A percentile compares a stretch with the other conserved stretches of the same genome.
phyloP scores from a whole-genome alignment of 1,139 yeast species.

The Hyphopichia fennica region DNA sequence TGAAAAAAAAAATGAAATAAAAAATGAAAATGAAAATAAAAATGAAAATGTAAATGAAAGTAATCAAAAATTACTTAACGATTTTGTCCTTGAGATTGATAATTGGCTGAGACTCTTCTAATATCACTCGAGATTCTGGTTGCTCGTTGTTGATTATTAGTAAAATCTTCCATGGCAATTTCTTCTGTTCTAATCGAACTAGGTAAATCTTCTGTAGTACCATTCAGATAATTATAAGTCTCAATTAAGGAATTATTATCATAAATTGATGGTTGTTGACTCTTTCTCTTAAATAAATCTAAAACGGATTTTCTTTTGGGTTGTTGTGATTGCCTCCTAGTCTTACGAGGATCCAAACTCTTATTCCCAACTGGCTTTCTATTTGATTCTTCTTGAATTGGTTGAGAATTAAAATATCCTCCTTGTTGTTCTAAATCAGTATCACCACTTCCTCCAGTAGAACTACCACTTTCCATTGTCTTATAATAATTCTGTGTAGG shows the following conservation, averaged over 20 bases:
- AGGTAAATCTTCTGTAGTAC: slow-evolving; percentile 10
- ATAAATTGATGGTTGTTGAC: slow-evolving; percentile 18
- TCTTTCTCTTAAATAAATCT: slow-evolving; percentile 27
- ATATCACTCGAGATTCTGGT: slow-evolving; percentile 8
- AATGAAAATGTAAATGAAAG: background rate
- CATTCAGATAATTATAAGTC: slow-evolving; percentile 20
- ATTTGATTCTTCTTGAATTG: slow-evolving; percentile 7
- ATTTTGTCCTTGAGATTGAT: background rate
- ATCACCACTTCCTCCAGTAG: slow-evolving; percentile 1
- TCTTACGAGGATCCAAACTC: slow-evolving; percentile 1
- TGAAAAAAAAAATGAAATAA: background rate
- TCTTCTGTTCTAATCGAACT: slow-evolving; percentile 43
- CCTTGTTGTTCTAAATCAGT: slow-evolving; percentile 5
- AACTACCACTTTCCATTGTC: slow-evolving; percentile 1
- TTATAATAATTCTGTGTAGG: slow-evolving; percentile 3
- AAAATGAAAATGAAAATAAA: background rate
- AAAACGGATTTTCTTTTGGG: slow-evolving; percentile 22
- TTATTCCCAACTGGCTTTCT: slow-evolving; percentile 2
- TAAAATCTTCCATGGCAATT: slow-evolving; percentile 50
- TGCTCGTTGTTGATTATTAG: slow-evolving; percentile 17
- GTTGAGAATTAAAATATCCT: background rate
- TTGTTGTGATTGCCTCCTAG: background rate
- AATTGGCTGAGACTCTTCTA: slow-evolving; percentile 10
- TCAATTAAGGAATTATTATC: slow-evolving; percentile 34
- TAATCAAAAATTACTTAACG: background rate